Evolutionary conservation across 805 yeast genomes (phyloP), one percentile per base, ranked within the genome.

Genomic region (Wilhelminamyces savonicus): DNA sequence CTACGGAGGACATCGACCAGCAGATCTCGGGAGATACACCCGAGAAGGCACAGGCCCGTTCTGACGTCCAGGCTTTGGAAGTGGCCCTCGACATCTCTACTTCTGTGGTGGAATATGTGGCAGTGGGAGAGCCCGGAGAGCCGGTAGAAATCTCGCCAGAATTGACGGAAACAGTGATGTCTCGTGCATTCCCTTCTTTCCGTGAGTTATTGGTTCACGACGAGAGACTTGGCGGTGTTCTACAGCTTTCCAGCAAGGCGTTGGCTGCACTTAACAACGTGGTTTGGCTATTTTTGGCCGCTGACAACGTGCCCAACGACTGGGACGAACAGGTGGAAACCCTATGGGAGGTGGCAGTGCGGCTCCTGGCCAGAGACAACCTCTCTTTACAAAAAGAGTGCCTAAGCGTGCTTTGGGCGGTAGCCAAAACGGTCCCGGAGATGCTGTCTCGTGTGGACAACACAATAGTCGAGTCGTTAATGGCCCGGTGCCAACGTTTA

Each of bases 41-140:
- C 16, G 62, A 58, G 25, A 65, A 71, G 32, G 46, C 55, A 6
- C 48, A 47, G 10, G 74, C 82, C 3, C 69, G 71, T 39, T 56
- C 68, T 25, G 68, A 71, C 28, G 54, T 82, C 28, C 79, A 79
- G 39, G 67, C 82, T 4, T 59, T 82, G 14, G 94, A 85, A 43
- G 66, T 80, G 1, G 65, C 82, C 0, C 56, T 88, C 14, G 97
- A 90, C 51, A 52, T 90, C 19, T 62, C 85, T 15, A 76, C 96
- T 1, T 82, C 88, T 1, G 62, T 78, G 5, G 70, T 82, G 42
- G 96, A 87, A 51, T 69, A 57, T 32, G n/a, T n/a, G n/a, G n/a
- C n/a, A n/a, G n/a, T n/a, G n/a, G n/a, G n/a, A n/a, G n/a, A n/a
- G n/a, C n/a, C n/a, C n/a, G n/a, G n/a, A n/a, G n/a, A n/a, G n/a